A percentile compares a stretch with the other conserved stretches of the same genome.
Evolutionary conservation across 2,329 filamentous ascomycete genomes (phyloP).

Genomic region (Arthrobotrys conoides): DNA sequence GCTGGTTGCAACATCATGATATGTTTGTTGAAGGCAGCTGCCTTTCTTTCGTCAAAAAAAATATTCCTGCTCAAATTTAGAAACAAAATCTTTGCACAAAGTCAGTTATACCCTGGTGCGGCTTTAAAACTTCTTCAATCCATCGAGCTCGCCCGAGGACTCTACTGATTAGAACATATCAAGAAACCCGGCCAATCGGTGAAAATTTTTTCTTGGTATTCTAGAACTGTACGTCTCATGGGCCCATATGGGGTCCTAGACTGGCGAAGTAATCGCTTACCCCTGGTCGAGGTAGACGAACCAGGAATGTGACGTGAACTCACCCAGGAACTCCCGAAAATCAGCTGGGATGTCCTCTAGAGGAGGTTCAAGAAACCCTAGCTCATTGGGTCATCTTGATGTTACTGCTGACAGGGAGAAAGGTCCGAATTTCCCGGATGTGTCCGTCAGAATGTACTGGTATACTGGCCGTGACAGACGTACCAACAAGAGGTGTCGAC

Average conservation of each 20-base stretch:
- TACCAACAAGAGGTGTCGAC: conserved; percentile 5
- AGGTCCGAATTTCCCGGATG: conserved; percentile 55
- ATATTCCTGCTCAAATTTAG: conserved; percentile 13
- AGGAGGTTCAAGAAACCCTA: conserved; percentile 30
- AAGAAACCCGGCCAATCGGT: conserved; percentile 12
- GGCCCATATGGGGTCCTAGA: neutral
- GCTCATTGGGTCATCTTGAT: conserved; percentile 43
- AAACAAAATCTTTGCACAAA: conserved; percentile 19
- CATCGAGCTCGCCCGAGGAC: conserved; percentile 27
- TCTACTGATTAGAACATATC: neutral
- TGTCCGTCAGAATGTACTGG: conserved; percentile 26
- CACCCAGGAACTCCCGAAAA: conserved; percentile 48
- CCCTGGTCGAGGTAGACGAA: conserved; percentile 34
- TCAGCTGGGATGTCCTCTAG: conserved; percentile 19
- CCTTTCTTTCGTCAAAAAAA: neutral
- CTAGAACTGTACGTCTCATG: conserved; percentile 22
- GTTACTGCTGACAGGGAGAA: conserved; percentile 42
- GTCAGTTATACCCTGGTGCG: conserved; percentile 17
- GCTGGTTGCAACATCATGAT: conserved; percentile 2
- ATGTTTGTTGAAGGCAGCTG: conserved; percentile 14
- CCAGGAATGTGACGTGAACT: conserved; percentile 52
- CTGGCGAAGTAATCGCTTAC: conserved; percentile 47
- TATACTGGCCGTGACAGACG: neutral
- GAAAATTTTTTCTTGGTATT: conserved; percentile 42
- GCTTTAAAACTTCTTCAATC: conserved; percentile 27